Conservation (phyloP, 2,329 filamentous ascomycete genomes). For the Myriosclerotinia duriaeana region DNA sequence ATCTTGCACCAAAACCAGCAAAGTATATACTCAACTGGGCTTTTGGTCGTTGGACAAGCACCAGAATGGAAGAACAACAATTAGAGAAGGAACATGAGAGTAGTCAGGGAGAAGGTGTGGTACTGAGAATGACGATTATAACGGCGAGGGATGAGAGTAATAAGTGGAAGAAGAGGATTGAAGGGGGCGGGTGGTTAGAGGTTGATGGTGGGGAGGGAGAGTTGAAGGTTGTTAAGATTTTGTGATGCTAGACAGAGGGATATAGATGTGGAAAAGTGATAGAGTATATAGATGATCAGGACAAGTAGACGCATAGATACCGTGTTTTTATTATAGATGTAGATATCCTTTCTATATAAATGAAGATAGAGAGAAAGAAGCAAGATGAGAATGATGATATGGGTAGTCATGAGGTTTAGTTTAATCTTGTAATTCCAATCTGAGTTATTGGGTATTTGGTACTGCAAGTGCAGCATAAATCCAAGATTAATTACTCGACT, state of each 20-base stretch:
- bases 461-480: too few species aligned
- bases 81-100: constrained; percentile 53
- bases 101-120: constrained; percentile 48
- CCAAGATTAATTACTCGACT: too few species aligned
- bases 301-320: background rate
- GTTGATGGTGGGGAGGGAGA: constrained; percentile 4
- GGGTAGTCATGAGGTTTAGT: too few species aligned
- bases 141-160: constrained; percentile 70
- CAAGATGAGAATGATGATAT: background rate
- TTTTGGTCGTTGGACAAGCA: constrained; percentile 93
- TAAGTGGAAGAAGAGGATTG: constrained; percentile 75
- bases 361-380: background rate
- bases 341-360: background rate
- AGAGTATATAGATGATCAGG: background rate
- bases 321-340: background rate
- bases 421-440: too few species aligned
- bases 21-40: constrained; percentile 97
- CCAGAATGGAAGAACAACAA: constrained; percentile 50
- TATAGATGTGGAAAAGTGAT: background rate
- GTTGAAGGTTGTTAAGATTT: constrained; percentile 8
- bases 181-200: constrained; percentile 39
- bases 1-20: constrained; percentile 29
- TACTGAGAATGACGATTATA: constrained; percentile 72
- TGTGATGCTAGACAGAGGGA: background rate
- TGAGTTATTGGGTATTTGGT: too few species aligned